Conservation (phyloP, 371 early-diverging fungal genomes). For the Rhizopus stolonifer region DNA sequence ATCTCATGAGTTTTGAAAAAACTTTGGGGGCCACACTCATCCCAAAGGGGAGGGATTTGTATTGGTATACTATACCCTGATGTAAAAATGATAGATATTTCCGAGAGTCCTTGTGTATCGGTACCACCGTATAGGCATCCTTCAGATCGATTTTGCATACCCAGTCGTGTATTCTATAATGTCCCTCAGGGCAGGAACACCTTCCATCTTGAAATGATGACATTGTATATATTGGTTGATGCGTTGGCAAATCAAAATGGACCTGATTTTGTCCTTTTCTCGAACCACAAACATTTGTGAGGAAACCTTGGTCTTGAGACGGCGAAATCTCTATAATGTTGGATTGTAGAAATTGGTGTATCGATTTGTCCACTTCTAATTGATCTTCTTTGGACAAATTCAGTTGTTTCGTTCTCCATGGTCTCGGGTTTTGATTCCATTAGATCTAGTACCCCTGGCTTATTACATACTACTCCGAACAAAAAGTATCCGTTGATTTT, state of each 20-base stretch:
- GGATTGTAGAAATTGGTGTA: neutral
- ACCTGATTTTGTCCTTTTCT: neutral
- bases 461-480: no score
- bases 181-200: conserved; percentile 3
- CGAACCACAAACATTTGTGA: conserved; percentile 6
- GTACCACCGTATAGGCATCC: conserved; percentile 1
- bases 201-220: conserved; percentile 24
- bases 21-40: conserved; percentile 6
- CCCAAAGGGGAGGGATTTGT: conserved; percentile 13
- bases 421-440: neutral
- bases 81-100: conserved; percentile 9
- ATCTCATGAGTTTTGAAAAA: neutral
- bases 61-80: conserved; percentile 11
- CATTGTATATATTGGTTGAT: conserved; percentile 1
- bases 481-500: no score
- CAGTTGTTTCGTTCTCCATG: neutral
- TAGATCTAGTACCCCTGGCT: conserved; percentile 6
- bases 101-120: conserved; percentile 5
- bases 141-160: conserved; percentile 9
- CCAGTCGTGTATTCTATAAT: conserved; percentile 9
- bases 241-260: neutral
- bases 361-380: neutral
- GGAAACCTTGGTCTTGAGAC: neutral
- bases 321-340: conserved; percentile 6
- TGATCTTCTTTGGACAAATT: neutral